Conservation (phyloP, 1,139 yeast genomes). For the Kodamaea alishanica region DNA sequence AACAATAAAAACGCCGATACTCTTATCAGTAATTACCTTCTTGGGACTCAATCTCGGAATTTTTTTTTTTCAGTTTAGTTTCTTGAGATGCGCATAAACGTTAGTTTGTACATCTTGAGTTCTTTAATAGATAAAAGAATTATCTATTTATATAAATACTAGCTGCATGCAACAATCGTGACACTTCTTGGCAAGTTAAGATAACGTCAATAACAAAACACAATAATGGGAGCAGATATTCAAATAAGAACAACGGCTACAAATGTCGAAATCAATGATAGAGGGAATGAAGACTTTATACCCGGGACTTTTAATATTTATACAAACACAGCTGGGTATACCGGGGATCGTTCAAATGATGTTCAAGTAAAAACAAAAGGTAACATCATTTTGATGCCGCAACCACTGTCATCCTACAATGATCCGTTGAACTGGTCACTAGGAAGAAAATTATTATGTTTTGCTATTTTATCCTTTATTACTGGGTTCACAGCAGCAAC, state of each 20-base stretch:
- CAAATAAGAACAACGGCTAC: constrained; percentile 9
- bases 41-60: too few relatives aligned
- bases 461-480: constrained; percentile 21
- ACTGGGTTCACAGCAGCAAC: constrained; percentile 37
- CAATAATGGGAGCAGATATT: constrained; percentile 4
- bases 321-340: constrained; percentile 11
- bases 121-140: too few relatives aligned
- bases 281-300: constrained; percentile 18
- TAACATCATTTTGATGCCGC: constrained; percentile 48
- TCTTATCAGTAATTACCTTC: too few relatives aligned
- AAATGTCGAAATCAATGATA: constrained; percentile 13
- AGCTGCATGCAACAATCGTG: too few relatives aligned
- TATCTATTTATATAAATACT: too few relatives aligned
- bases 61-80: too few relatives aligned
- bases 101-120: too few relatives aligned
- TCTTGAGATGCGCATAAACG: too few relatives aligned
- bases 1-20: too few relatives aligned
- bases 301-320: constrained; percentile 27
- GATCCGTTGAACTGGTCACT: constrained; percentile 54
- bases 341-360: constrained; percentile 8
- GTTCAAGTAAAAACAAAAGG: constrained; percentile 12
- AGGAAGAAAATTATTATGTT: constrained; percentile 22
- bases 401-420: constrained; percentile 54
- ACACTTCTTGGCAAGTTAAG: too few relatives aligned
- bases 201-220: too few relatives aligned